phyloP scores from a whole-genome alignment of 2,329 filamentous ascomycete genomes.

The Ascochyta fabae region DNA sequence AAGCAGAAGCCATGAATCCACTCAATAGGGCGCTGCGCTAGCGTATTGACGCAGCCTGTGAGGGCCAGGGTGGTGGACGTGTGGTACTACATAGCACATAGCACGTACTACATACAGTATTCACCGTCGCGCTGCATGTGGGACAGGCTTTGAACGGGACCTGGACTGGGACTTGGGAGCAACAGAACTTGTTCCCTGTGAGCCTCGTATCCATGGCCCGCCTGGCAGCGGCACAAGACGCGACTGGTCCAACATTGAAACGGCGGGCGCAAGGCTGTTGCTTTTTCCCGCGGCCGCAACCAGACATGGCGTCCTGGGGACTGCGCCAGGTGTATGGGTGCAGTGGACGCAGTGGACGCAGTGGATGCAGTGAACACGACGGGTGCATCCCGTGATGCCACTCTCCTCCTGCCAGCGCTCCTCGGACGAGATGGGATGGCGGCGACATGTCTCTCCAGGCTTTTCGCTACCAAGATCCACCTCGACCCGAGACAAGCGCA shows the following conservation, averaged over 20 bases:
- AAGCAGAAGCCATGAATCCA: conserved; percentile 15
- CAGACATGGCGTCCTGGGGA: conserved; percentile 2
- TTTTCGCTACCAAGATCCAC: conserved; percentile 17
- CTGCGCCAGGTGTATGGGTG: conserved; percentile 1
- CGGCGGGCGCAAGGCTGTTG: conserved; percentile 13
- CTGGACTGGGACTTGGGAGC: not conserved
- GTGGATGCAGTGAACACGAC: too few species aligned
- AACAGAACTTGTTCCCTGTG: not conserved
- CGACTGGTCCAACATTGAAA: conserved; percentile 9
- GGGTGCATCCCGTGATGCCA: not conserved
- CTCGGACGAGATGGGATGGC: conserved; percentile 2
- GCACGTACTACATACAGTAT: too few species aligned
- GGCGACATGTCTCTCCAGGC: conserved; percentile 15
- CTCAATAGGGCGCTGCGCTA: conserved; percentile 27
- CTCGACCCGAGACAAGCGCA: conserved; percentile 24
- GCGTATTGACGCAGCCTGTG: conserved; percentile 17
- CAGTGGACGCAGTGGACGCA: too few species aligned
- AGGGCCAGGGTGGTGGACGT: conserved; percentile 7
- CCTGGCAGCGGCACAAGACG: conserved; percentile 11
- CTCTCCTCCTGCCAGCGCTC: conserved; percentile 6
- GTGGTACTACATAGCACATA: conserved; percentile 1
- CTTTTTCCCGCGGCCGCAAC: conserved; percentile 10
- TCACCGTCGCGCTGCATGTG: not conserved
- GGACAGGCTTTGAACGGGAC: not conserved
- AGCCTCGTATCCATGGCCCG: conserved; percentile 4